These are phyloP conservation scores for Blastobotrys elegans DNA, from an alignment of 1,139 yeast genomes.

Conservation along the genomic window DNA sequence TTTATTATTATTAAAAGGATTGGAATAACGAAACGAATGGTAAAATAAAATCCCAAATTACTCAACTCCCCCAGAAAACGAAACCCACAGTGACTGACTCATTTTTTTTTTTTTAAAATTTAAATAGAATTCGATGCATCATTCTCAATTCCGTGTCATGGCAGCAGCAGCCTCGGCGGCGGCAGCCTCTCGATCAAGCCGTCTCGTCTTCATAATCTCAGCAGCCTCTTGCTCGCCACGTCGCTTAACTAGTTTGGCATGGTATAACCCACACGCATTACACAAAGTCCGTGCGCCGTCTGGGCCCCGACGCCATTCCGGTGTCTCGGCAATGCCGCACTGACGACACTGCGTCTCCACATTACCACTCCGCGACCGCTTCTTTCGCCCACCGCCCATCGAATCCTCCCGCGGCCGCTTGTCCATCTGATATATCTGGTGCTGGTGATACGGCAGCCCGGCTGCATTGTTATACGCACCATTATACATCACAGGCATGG, in stretches of 20 bases:
- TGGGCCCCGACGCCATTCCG: constrained; percentile 92
- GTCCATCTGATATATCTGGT: background rate
- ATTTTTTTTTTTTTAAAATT: no score
- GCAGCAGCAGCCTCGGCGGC: constrained; percentile 2
- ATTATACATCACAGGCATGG: background rate
- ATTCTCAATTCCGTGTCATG: background rate
- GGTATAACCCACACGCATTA: constrained; percentile 85
- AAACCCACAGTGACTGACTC: background rate
- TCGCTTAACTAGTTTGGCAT: constrained; percentile 64
- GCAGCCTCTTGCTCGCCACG: constrained; percentile 60
- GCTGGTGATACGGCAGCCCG: background rate
- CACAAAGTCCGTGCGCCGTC: constrained; percentile 79
- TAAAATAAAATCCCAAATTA: no score
- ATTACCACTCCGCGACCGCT: constrained; percentile 12
- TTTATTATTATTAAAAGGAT: no score
- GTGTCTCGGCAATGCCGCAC: constrained; percentile 79
- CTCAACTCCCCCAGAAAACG: no score
- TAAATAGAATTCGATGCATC: no score
- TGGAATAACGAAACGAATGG: background rate
- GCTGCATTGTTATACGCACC: background rate
- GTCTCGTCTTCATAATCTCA: constrained; percentile 39
- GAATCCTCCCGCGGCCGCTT: background rate
- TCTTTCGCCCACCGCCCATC: constrained; percentile 4
- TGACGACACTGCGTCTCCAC: constrained; percentile 45
- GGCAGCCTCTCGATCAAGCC: constrained; percentile 11